These are phyloP conservation scores for Salvia hispanica DNA, from an alignment of 257 asterid species.

Conservation along the genomic window DNA sequence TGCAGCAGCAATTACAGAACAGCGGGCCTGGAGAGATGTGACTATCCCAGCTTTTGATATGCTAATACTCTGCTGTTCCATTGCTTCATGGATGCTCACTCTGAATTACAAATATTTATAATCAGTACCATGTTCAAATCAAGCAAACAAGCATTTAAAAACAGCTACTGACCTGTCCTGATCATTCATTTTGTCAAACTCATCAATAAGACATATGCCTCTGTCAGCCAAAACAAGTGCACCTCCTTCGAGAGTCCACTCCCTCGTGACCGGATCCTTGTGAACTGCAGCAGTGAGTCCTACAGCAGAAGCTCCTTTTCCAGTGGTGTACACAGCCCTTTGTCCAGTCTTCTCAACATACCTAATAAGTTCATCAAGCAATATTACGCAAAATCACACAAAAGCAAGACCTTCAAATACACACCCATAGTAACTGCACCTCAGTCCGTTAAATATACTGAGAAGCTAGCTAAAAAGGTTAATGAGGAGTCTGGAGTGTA, in stretches of 20 bases:
- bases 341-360: constrained; percentile 95
- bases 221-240: constrained; percentile 99
- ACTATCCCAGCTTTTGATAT: constrained; percentile 99
- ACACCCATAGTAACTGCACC: not conserved
- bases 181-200: constrained; percentile 98
- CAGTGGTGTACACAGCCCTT: constrained; percentile 96
- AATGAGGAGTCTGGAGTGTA: not conserved
- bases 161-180: constrained; percentile 73
- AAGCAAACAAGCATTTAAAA: not conserved
- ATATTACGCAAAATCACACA: constrained; percentile 23
- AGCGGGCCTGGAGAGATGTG: constrained; percentile 97
- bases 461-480: not conserved
- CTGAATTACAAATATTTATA: constrained; percentile 44
- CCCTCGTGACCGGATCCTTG: constrained; percentile 97
- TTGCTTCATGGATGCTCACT: constrained; percentile 98
- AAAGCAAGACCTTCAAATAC: constrained; percentile 26
- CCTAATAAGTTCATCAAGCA: constrained; percentile 42
- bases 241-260: constrained; percentile 99
- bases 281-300: constrained; percentile 99
- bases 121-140: constrained; percentile 28
- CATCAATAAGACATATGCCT: constrained; percentile 98
- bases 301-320: constrained; percentile 99
- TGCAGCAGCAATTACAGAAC: constrained; percentile 99
- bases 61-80: constrained; percentile 99
- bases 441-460: not conserved